phyloP scores from a whole-genome alignment of 257 asterid species.

The Nicotiana noctiflora region DNA sequence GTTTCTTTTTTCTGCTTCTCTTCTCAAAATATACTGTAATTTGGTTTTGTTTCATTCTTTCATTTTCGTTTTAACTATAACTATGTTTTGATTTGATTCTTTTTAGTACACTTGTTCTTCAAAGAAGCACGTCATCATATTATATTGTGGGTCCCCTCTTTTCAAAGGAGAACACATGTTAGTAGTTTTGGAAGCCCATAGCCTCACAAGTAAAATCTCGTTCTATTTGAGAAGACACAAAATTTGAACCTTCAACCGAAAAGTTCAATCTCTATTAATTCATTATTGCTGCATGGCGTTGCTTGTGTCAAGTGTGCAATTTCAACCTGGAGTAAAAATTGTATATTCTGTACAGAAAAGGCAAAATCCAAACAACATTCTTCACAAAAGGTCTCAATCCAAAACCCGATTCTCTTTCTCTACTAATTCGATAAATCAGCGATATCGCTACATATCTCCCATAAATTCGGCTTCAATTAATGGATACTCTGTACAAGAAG shows the following conservation, averaged over 20 bases:
- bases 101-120: too few species aligned
- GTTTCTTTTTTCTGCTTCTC: too few species aligned
- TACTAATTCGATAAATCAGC: neutral
- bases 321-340: neutral
- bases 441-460: conserved; percentile 31
- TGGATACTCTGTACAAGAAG: conserved; percentile 39
- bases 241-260: too few species aligned
- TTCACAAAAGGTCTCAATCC: neutral
- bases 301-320: conserved; percentile 5
- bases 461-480: conserved; percentile 44
- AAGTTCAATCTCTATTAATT: neutral
- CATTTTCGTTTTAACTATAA: too few species aligned
- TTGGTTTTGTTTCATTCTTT: too few species aligned
- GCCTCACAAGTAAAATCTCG: neutral
- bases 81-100: too few species aligned
- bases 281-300: conserved; percentile 9
- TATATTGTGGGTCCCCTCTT: too few species aligned
- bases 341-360: neutral
- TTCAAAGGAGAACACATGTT: neutral
- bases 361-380: neutral
- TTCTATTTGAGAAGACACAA: neutral
- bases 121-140: too few species aligned
- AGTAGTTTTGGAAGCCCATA: neutral
- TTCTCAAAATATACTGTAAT: too few species aligned
- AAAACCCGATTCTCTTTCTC: conserved; percentile 18